Base-by-base conservation (phyloP, 2,329 filamentous ascomycete species). In the Endoconidiophora polonica region DNA sequence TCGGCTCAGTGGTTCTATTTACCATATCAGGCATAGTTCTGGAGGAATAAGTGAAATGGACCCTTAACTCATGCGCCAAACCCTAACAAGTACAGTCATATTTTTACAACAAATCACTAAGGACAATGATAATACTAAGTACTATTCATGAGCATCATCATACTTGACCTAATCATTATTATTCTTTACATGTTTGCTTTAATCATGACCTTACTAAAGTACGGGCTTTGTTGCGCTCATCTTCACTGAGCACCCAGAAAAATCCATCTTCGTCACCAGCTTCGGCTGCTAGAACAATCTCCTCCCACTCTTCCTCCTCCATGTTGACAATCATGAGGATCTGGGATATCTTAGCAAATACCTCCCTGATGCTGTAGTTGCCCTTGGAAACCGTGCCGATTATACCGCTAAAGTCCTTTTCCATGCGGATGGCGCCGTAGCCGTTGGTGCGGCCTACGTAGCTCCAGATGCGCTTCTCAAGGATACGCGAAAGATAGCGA, bases 271-370 rank as follows among this genome's bases (percentile, higher is more conserved):
- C 74, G 36, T 67, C 71, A 29, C 22, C 44, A 10, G 48, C 47
- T 29, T 48, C 44, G 6, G 47, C 48, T 7, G 41, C 65, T 5
- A 64, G 59, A 38, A 65, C 62, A 38, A 88, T 64, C 63, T 91
- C 86, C 44, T 90, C 84, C 84, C 87, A 94, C 65, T 95, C 90
- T 52, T 95, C 88, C 33, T 91, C 85, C 61, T 95, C 88, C 86
- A 95, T 93, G 57, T 88, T 90, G 61, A 90, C 79, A 14, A 94
- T 77, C 70, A 93, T 77, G 52, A 83, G 77, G 58, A 94, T 81
- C 70, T 95, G 86, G 53, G 74, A 72, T 52, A 83, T 84, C 59
- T 80, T 77, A 24, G 74, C 71, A 66, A 95, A 94, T 2, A 75
- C 65, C 59, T 94, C 87, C 29, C 86, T 71, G 36, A 91, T 74